A percentile compares a stretch with the other conserved stretches of the same genome.
These are phyloP conservation scores for Colletotrichum sp. DNA, from an alignment of 2,329 filamentous ascomycete genomes.

Conservation along the genomic window DNA sequence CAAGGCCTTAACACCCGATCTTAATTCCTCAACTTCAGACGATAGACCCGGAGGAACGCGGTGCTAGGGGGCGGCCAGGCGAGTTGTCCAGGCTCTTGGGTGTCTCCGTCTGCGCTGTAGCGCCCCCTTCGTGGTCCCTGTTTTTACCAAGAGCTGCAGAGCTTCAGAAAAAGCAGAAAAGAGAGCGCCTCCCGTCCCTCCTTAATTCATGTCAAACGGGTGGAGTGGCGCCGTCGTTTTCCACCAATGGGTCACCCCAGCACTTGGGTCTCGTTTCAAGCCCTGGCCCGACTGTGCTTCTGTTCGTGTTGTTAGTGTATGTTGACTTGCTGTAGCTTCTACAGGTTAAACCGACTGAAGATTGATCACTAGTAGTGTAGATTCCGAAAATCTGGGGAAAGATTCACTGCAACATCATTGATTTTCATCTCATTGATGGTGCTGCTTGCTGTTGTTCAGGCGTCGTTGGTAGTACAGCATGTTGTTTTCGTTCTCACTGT, in stretches of 20 bases:
- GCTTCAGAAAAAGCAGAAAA: background rate
- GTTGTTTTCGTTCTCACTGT: background rate
- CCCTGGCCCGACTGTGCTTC: background rate
- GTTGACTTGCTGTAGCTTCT: background rate
- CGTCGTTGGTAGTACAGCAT: background rate
- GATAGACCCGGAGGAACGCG: background rate
- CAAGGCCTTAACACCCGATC: background rate
- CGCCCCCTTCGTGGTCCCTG: background rate
- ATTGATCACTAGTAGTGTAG: background rate
- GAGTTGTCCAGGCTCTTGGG: background rate
- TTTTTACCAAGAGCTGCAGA: background rate
- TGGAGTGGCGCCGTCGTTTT: background rate
- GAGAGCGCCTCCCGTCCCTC: conserved; percentile 5
- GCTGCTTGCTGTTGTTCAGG: background rate
- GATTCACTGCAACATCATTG: background rate
- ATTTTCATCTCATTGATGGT: background rate
- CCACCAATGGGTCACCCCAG: conserved; percentile 1
- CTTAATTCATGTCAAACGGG: conserved; percentile 19
- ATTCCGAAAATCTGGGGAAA: background rate
- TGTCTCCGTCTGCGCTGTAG: background rate
- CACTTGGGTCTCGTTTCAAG: background rate
- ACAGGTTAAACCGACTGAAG: background rate
- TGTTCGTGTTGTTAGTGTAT: background rate
- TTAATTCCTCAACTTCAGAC: conserved; percentile 16
- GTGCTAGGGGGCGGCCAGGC: background rate